These are phyloP conservation scores for Candida labiduridarum DNA, from an alignment of 1,139 yeast genomes.

Conservation along the genomic window DNA sequence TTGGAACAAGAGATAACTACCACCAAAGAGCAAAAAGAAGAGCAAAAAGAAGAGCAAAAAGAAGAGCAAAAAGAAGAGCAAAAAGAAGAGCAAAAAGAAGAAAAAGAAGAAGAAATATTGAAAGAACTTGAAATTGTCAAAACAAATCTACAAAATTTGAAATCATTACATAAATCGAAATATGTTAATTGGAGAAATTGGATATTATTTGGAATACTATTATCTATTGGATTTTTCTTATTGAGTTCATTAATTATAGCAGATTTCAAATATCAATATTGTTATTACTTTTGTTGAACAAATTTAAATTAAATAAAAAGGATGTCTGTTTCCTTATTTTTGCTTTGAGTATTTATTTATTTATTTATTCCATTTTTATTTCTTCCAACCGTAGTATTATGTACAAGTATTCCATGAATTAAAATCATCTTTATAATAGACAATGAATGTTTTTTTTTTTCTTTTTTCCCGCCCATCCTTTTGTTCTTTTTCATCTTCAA, in stretches of 20 bases:
- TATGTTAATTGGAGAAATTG: conserved; percentile 1
- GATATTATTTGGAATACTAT: conserved; percentile 1
- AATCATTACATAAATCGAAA: conserved; percentile 4
- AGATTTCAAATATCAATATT: conserved; percentile 36
- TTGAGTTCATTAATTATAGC: conserved; percentile 27
- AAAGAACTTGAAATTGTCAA: conserved; percentile 8
- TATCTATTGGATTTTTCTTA: conserved; percentile 16
- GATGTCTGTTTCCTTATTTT: no score
- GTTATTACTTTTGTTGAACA: conserved; percentile 42
- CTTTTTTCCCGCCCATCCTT: neutral
- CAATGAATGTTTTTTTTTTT: neutral
- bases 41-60: no score
- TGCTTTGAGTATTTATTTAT: no score
- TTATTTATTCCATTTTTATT: neutral
- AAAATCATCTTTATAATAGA: conserved; percentile 5
- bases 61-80: no score
- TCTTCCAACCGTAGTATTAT: conserved; percentile 4
- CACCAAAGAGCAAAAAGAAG: no score
- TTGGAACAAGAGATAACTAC: conserved; percentile 11
- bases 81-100: no score
- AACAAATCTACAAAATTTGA: conserved; percentile 11
- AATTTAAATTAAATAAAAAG: no score
- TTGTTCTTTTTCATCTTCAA: neutral
- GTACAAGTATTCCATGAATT: conserved; percentile 6
- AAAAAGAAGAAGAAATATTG: conserved; percentile 1